phyloP scores from a whole-genome alignment of 169 alveolate species.

The Eimeria necatrix region DNA sequence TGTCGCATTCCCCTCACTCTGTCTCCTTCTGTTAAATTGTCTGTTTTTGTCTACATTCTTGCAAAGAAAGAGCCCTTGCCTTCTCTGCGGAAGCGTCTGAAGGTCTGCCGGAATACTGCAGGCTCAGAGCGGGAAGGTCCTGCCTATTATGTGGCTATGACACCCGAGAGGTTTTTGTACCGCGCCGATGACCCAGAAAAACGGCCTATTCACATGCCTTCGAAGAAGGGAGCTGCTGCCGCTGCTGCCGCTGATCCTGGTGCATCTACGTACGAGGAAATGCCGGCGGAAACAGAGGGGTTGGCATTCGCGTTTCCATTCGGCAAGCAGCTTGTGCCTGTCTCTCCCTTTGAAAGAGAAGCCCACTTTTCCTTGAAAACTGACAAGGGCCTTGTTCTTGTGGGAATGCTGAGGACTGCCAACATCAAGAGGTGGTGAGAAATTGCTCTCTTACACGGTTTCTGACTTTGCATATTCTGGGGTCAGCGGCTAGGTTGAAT shows the following conservation, averaged over 20 bases:
- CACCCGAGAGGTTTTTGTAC: constrained; percentile 29
- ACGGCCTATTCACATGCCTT: background rate
- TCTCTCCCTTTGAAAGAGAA: constrained; percentile 27
- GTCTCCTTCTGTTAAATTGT: background rate
- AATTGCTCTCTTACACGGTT: background rate
- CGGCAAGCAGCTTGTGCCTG: constrained; percentile 62
- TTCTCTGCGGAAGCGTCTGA: constrained; percentile 36
- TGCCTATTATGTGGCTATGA: background rate
- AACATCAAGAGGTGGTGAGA: constrained; percentile 30
- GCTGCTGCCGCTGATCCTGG: background rate
- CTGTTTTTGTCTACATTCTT: constrained; percentile 34
- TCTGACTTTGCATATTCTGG: too few species aligned
- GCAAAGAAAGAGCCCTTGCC: constrained; percentile 38
- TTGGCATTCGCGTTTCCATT: constrained; percentile 20
- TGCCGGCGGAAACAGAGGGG: background rate
- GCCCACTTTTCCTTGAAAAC: background rate
- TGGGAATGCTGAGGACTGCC: constrained; percentile 29
- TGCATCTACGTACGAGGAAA: background rate
- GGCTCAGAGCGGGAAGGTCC: background rate
- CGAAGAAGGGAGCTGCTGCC: background rate
- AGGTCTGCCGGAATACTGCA: background rate
- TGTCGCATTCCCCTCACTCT: constrained; percentile 27
- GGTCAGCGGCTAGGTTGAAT: too few species aligned
- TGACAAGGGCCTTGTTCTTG: constrained; percentile 7
- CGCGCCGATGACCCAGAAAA: constrained; percentile 59